Base-by-base conservation (phyloP, 306 rosid species). In the Hippophae tibetana region DNA sequence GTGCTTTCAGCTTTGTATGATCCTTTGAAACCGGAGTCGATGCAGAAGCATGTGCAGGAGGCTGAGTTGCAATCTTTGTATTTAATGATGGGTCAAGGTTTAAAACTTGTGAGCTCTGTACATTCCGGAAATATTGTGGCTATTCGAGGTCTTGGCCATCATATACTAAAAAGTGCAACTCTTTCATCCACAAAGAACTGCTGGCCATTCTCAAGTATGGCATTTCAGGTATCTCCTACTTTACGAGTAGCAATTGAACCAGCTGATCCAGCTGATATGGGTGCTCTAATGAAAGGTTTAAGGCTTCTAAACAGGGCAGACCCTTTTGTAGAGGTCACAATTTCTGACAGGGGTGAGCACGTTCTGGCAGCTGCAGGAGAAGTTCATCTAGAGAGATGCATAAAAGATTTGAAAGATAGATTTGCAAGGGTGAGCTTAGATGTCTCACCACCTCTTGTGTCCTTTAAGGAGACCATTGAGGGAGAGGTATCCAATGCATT, bases 151-250 rank as follows among this genome's bases (percentile, higher is more conserved):
- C 97, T 90, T 48, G 74, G 90, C 48, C 97, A 86, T 57, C 83
- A 90, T 60, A 90, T 90, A 62, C 75, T 90, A 63, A 90, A 90
- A 67, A 82, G 89, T 65, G 97, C 97, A 54, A 90, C 97, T 27
- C 90, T 90, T 69, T 86, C 94, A 47, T 81, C 95, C 4, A 82
- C 84, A 8, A 77, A 70, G 76, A 86, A 81, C 71, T 86, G 85
- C 64, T 90, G 95, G 97, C 97, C 97, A 41, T 87, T 90, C 78
- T 84, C 97, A 1, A 81, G 94, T 66, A 82, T 90, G 94, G 85
- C 69, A 23, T 87, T 86, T 63, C 97, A 86, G 67, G 89, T 90
- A 61, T 23, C 94, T 26, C 94, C 95, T 1, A 86, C 94, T 9
- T 75, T 86, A 55, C 86, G 94, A 66, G 97, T 86, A 56, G 95